Evolutionary conservation across 495 filamentous ascomycete species (phyloP), one percentile per base, ranked within the genome.

Genomic region (Aspergillus taichungensis): DNA sequence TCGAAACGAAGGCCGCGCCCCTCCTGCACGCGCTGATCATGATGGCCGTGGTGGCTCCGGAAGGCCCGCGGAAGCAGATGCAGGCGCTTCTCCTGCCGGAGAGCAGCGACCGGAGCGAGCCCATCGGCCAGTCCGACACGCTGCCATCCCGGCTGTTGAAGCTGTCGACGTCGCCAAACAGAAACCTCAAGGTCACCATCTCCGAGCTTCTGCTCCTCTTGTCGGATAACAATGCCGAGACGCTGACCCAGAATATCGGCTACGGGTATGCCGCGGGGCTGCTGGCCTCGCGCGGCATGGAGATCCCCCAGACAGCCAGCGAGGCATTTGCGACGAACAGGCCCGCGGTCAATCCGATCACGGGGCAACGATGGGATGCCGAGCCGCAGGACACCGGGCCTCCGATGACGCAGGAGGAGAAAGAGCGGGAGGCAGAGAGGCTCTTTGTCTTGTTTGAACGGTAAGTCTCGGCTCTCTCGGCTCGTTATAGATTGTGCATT

Each of bases 391-490:
- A 73, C 7, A 62, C 76, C 4, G 64, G 68, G 7, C 77, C 76
- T 1, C 75, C 81, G 13, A 97, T 98, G 92, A 91, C 84, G 6
- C 69, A 82, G 30, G 92, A 86, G 47, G 90, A 98, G 73, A 95
- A 85, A 63, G 88, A 95, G 57, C 72, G 87, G 36, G 92, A 98
- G 61, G 92, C 92, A 0, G 92, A 98, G 62, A 82, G 77, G 53
- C 67, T 98, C 0, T 95, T 97, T 67, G 88, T 97, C 10, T 71
- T 98, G 11, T 98, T 98, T 64, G 90, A 98, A 65, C 80, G 89
- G 87, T 87, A 68, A 51, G 64, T 43, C 1, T 27, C 13, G 12
- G 6, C 9, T 34, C 12, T 36, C 13, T 6, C 6, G 7, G 8
- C 6, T 34, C 12, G 13, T 13, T 8, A 38, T 38, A 11, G 12